phyloP scores from a whole-genome alignment of 1,284 basidiomycete species.

The Cutaneotrichosporon dermatis region DNA sequence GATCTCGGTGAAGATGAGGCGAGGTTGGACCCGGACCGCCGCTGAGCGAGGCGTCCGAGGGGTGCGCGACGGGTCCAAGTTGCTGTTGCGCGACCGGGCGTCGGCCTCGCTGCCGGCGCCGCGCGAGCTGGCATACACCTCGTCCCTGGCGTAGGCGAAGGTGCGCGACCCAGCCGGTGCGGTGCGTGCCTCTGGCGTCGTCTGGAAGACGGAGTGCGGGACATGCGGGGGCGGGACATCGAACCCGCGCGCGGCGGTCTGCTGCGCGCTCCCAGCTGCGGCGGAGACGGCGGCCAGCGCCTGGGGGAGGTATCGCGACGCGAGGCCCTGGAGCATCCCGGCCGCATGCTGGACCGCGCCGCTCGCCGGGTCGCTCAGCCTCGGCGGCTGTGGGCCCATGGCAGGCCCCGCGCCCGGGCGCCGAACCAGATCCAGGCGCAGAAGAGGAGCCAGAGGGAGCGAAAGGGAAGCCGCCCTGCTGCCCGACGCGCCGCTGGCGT shows the following conservation, averaged over 20 bases:
- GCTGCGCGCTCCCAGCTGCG: conserved; percentile 19
- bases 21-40: conserved; percentile 11
- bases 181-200: not conserved
- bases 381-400: conserved; percentile 34
- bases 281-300: conserved; percentile 39
- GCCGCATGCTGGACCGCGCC: conserved; percentile 42
- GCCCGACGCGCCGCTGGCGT: conserved; percentile 4
- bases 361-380: conserved; percentile 42
- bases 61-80: conserved; percentile 1
- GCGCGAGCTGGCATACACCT: not conserved
- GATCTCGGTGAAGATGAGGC: conserved; percentile 33
- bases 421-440: no score
- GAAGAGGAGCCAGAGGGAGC: no score
- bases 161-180: conserved; percentile 5
- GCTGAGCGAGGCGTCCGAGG: conserved; percentile 9
- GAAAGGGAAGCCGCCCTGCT: not conserved
- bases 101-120: not conserved
- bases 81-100: not conserved
- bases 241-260: conserved; percentile 10
- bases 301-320: conserved; percentile 38
- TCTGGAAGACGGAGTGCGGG: not conserved
- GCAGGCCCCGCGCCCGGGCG: conserved; percentile 1
- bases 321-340: conserved; percentile 17
- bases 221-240: conserved; percentile 4
- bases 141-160: conserved; percentile 8